A percentile compares a stretch with the other conserved stretches of the same genome.
Evolutionary conservation across 805 yeast species (phyloP).

Genomic region (Starmerella bombicola): DNA sequence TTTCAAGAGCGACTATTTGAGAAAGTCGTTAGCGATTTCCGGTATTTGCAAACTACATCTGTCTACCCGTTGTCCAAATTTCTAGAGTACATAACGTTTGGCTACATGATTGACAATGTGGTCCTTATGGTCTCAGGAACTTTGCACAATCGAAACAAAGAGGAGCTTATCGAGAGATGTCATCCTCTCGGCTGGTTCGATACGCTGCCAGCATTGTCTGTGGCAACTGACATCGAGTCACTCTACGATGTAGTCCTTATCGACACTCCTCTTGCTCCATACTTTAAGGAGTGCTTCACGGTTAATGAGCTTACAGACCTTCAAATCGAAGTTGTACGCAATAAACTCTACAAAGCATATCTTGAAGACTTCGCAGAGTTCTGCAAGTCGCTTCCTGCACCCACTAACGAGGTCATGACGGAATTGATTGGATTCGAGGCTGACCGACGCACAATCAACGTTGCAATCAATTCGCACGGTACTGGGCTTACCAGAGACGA

Average conservation of each 20-base stretch:
- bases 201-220: conserved; percentile 85
- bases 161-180: conserved; percentile 78
- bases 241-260: conserved; percentile 82
- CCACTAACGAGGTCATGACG: conserved; percentile 72
- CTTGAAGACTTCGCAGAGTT: conserved; percentile 74
- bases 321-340: conserved; percentile 89
- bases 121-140: conserved; percentile 94
- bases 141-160: conserved; percentile 81
- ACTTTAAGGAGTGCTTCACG: conserved; percentile 76
- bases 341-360: conserved; percentile 83
- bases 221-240: conserved; percentile 91
- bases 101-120: conserved; percentile 97
- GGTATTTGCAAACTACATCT: conserved; percentile 72
- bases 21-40: conserved; percentile 70
- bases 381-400: conserved; percentile 51
- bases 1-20: conserved; percentile 67
- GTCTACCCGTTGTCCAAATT: conserved; percentile 68
- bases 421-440: conserved; percentile 78
- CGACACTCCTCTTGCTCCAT: conserved; percentile 96
- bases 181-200: conserved; percentile 99
- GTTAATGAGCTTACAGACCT: conserved; percentile 79
- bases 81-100: conserved; percentile 85
- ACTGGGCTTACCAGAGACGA: conserved; percentile 67
- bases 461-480: conserved; percentile 77
- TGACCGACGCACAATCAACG: conserved; percentile 87